These are phyloP conservation scores for Orychophragmus violaceus DNA, from an alignment of 345 rosid genomes.

Conservation along the genomic window DNA sequence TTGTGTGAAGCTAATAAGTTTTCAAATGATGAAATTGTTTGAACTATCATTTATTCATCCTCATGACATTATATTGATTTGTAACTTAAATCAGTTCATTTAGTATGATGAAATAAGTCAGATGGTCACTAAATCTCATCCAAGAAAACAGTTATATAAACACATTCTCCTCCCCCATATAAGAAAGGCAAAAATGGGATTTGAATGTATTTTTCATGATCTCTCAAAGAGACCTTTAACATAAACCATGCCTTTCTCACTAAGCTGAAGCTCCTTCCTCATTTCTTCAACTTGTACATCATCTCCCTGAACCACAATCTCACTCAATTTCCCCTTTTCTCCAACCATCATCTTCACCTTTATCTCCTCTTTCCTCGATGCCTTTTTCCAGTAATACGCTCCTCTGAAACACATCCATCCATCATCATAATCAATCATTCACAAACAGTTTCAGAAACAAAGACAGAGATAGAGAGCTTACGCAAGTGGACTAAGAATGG, in stretches of 20 bases:
- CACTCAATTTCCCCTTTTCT: conserved; percentile 45
- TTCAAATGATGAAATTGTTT: too few relatives aligned
- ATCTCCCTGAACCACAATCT: conserved; percentile 85
- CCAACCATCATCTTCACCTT: conserved; percentile 73
- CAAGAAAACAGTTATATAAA: conserved; percentile 1
- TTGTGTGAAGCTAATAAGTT: too few relatives aligned
- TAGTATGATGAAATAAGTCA: neutral
- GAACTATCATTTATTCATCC: neutral
- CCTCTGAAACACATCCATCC: conserved; percentile 46
- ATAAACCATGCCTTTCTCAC: conserved; percentile 90
- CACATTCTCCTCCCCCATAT: neutral
- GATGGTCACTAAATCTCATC: neutral
- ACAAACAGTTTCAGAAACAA: conserved; percentile 4
- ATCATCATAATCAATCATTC: neutral
- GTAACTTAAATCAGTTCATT: neutral
- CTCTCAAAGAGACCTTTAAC: conserved; percentile 84
- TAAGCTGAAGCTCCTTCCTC: conserved; percentile 79
- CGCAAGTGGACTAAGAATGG: conserved; percentile 79
- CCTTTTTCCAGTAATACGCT: conserved; percentile 78
- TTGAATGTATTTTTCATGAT: conserved; percentile 26
- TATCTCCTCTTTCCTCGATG: conserved; percentile 89
- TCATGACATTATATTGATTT: neutral
- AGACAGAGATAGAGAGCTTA: conserved; percentile 33
- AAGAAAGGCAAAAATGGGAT: conserved; percentile 18
- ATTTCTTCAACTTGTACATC: conserved; percentile 85